These are phyloP conservation scores for Solanum gracilifrons DNA, from an alignment of 257 asterid genomes.

Conservation along the genomic window DNA sequence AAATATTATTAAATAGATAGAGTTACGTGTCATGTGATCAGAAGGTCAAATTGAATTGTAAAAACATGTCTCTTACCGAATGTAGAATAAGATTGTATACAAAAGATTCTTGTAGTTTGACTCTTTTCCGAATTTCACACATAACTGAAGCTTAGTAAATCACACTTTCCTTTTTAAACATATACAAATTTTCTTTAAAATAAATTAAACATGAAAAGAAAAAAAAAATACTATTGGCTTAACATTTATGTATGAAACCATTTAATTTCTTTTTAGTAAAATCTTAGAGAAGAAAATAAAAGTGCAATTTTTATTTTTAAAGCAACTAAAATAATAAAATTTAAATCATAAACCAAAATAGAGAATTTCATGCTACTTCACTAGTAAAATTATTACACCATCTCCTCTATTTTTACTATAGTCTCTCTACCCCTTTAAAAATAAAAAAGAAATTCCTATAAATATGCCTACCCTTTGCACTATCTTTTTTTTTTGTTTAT, in stretches of 20 bases:
- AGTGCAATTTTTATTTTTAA: neutral
- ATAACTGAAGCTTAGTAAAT: neutral
- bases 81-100: fast-evolving
- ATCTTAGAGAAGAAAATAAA: neutral
- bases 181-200: no score
- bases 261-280: neutral
- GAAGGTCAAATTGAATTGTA: fast-evolving
- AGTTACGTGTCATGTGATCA: neutral
- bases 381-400: neutral
- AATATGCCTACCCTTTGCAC: neutral
- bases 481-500: neutral
- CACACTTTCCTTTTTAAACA: no score
- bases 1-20: neutral
- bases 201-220: neutral
- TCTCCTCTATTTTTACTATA: neutral
- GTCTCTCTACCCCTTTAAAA: neutral
- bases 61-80: fast-evolving
- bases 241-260: neutral
- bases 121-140: neutral
- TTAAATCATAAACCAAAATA: neutral
- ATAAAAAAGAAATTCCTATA: neutral
- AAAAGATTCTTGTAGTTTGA: neutral
- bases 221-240: no score
- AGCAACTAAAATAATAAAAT: neutral
- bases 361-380: neutral